Evolutionary conservation across 768 basidiomycete genomes (phyloP).

Genomic region (Lentinula boryana): DNA sequence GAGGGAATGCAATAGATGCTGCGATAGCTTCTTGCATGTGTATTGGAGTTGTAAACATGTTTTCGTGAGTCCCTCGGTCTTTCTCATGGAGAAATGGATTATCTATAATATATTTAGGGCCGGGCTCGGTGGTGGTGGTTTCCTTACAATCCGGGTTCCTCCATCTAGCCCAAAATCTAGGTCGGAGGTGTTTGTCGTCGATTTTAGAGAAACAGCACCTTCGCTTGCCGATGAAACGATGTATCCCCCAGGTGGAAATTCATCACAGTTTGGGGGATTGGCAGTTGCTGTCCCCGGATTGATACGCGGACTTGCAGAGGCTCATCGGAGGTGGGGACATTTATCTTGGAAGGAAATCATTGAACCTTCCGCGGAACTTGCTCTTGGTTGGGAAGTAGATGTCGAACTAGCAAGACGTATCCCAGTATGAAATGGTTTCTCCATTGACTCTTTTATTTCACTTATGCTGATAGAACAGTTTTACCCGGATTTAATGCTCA

Average conservation of each 20-base stretch:
- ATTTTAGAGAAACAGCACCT: conserved; percentile 89
- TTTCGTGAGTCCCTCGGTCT: conserved; percentile 51
- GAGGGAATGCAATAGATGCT: conserved; percentile 90
- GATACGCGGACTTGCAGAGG: conserved; percentile 79
- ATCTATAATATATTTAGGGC: conserved; percentile 36
- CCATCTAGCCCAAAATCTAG: conserved; percentile 30
- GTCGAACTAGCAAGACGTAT: conserved; percentile 71
- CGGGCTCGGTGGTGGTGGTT: conserved; percentile 85
- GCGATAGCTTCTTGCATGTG: conserved; percentile 78
- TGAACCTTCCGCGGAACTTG: conserved; percentile 67
- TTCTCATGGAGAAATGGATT: background rate
- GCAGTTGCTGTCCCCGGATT: conserved; percentile 91
- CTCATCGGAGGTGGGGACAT: conserved; percentile 76
- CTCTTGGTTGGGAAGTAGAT: conserved; percentile 75
- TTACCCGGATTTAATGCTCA: conserved; percentile 52
- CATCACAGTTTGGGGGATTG: conserved; percentile 70
- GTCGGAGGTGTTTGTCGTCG: conserved; percentile 67
- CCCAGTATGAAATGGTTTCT: conserved; percentile 35
- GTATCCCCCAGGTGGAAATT: conserved; percentile 53
- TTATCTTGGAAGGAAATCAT: conserved; percentile 77
- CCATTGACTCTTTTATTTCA: background rate
- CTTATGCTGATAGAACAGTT: conserved; percentile 15
- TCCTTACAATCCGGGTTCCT: conserved; percentile 79
- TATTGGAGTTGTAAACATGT: conserved; percentile 82
- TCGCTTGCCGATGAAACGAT: conserved; percentile 67